Conservation (phyloP, 2,329 filamentous ascomycete genomes). For the Venturia aucupariae region DNA sequence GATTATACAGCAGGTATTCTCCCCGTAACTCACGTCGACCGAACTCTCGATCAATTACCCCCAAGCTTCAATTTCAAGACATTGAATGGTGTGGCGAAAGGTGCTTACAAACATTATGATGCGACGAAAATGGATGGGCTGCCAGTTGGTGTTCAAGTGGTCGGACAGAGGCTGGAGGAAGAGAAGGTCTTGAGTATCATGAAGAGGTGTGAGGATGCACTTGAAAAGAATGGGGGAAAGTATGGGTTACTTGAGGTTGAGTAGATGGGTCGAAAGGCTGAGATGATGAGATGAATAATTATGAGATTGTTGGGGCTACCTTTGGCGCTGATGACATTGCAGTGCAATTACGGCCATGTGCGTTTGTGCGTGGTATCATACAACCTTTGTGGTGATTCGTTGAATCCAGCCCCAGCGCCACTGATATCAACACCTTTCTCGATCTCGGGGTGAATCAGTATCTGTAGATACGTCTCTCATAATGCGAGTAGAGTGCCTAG, state of each 20-base stretch:
- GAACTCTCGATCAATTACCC: slow-evolving; percentile 56
- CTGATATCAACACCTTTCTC: no score
- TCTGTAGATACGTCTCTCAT: no score
- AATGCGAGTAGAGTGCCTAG: no score
- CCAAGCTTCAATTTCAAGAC: slow-evolving; percentile 49
- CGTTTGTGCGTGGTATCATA: no score
- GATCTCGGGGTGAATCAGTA: no score
- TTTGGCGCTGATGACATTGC: no score
- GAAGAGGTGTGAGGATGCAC: slow-evolving; percentile 65
- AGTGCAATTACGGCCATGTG: no score
- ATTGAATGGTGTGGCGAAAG: slow-evolving; percentile 69
- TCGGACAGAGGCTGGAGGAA: slow-evolving; percentile 71
- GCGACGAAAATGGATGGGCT: slow-evolving; percentile 75
- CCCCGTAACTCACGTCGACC: slow-evolving; percentile 78
- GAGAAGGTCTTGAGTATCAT: slow-evolving; percentile 80
- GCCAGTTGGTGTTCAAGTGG: slow-evolving; percentile 77
- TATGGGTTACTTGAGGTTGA: slow-evolving; percentile 36
- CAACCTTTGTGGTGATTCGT: no score
- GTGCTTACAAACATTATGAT: slow-evolving; percentile 82
- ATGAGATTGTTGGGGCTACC: no score
- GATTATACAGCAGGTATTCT: slow-evolving; percentile 80
- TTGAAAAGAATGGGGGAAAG: slow-evolving; percentile 46
- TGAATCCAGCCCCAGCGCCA: no score
- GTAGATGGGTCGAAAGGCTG: neutral
- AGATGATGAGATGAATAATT: no score